Evolutionary conservation across 345 rosid species (phyloP).

Genomic region (Syzygium aqueum): DNA sequence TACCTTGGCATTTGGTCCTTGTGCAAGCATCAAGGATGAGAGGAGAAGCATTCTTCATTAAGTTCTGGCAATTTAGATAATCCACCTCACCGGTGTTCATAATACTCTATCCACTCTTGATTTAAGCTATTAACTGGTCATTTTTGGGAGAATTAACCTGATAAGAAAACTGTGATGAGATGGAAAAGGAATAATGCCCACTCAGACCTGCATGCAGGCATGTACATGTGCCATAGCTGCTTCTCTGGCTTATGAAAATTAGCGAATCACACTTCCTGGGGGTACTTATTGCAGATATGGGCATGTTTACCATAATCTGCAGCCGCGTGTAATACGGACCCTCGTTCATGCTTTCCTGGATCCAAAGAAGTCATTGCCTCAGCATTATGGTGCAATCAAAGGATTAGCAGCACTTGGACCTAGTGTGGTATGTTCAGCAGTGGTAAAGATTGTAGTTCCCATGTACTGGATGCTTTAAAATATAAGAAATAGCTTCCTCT

Average conservation of each 20-base stretch:
- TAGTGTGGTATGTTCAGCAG: slow-evolving; percentile 43
- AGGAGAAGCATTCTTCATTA: not conserved
- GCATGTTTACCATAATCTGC: slow-evolving; percentile 73
- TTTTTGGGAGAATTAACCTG: not conserved
- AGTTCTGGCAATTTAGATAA: not conserved
- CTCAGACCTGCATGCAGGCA: not conserved
- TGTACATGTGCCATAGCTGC: not conserved
- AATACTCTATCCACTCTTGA: not conserved
- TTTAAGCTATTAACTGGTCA: not conserved
- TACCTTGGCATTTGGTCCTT: not conserved
- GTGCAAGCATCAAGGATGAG: not conserved
- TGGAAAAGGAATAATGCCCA: not conserved
- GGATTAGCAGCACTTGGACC: slow-evolving; percentile 81
- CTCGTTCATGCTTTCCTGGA: slow-evolving; percentile 82
- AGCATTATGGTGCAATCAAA: slow-evolving; percentile 89
- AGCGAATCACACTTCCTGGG: not conserved
- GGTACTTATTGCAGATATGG: slow-evolving; percentile 51
- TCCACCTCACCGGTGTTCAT: not conserved
- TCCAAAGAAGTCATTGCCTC: slow-evolving; percentile 69
- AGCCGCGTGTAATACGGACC: slow-evolving; percentile 74
- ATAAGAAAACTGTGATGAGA: not conserved
- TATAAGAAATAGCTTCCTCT: not conserved
- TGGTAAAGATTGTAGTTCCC: not conserved
- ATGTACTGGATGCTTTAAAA: not conserved
- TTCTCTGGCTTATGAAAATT: not conserved